phyloP scores from a whole-genome alignment of 352 stramenopile genomes.

The Pythium rishiriense region DNA sequence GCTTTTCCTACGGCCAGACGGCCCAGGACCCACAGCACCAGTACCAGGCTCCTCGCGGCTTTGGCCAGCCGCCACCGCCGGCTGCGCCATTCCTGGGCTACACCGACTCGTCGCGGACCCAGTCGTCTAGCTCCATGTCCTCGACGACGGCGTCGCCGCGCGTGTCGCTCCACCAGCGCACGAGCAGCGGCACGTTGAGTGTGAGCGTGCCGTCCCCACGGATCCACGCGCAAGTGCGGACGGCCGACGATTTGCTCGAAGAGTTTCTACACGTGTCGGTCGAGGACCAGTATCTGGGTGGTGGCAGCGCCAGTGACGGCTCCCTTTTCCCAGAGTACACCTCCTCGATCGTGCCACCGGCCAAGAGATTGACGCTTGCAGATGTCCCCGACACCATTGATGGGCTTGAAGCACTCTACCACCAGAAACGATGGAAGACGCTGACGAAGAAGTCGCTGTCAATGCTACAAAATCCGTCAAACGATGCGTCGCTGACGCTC shows the following conservation, averaged over 20 bases:
- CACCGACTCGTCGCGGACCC: constrained; percentile 39
- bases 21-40: constrained; percentile 30
- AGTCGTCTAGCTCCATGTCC: constrained; percentile 34
- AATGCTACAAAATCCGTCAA: constrained; percentile 67
- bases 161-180: constrained; percentile 16
- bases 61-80: constrained; percentile 52
- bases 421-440: constrained; percentile 69
- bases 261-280: constrained; percentile 60
- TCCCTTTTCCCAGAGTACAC: constrained; percentile 18
- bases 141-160: constrained; percentile 17
- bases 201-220: constrained; percentile 25
- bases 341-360: constrained; percentile 20
- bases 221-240: constrained; percentile 30
- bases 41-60: constrained; percentile 27
- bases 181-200: constrained; percentile 22
- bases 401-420: constrained; percentile 57
- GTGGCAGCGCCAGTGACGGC: background rate
- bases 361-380: constrained; percentile 48
- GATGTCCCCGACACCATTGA: constrained; percentile 63
- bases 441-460: constrained; percentile 72
- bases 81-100: constrained; percentile 74
- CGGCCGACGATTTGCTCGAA: constrained; percentile 58
- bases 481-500: constrained; percentile 43
- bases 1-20: constrained; percentile 45
- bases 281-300: constrained; percentile 33